phyloP scores from a whole-genome alignment of 495 filamentous ascomycete genomes.

The Sporormia fimetaria region DNA sequence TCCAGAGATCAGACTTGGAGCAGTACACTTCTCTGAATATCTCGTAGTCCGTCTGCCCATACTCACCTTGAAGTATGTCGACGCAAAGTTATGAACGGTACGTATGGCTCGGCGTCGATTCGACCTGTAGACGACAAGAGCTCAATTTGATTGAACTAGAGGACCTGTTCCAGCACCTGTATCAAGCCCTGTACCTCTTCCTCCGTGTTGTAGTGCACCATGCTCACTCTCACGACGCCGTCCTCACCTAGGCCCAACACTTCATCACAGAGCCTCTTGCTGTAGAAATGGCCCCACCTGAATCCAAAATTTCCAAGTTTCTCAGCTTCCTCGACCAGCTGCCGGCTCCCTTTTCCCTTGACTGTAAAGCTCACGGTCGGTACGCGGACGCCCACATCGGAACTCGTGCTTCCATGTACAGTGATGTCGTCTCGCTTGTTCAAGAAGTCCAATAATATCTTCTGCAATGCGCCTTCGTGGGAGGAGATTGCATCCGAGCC shows the following conservation, averaged over 20 bases:
- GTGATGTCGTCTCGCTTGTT: conserved; percentile 37
- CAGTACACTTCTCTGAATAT: no score
- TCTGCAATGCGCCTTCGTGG: conserved; percentile 52
- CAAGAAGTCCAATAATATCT: conserved; percentile 46
- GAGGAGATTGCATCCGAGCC: conserved; percentile 41
- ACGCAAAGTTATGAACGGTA: no score
- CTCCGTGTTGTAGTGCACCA: conserved; percentile 70
- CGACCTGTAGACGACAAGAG: no score
- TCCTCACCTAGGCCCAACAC: conserved; percentile 45
- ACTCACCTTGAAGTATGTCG: no score
- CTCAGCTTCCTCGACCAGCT: conserved; percentile 54
- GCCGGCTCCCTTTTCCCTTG: conserved; percentile 42
- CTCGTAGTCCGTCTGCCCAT: no score
- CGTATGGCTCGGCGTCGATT: no score
- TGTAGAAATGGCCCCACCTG: conserved; percentile 60
- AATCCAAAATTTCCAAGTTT: conserved; percentile 44
- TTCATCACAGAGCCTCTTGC: conserved; percentile 47
- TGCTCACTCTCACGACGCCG: conserved; percentile 57
- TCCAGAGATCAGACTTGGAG: no score
- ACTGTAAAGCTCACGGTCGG: conserved; percentile 58
- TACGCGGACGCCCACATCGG: conserved; percentile 40
- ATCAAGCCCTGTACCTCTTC: conserved; percentile 36
- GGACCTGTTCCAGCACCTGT: conserved; percentile 22
- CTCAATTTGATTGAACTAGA: no score
- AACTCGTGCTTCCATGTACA: conserved; percentile 44